A percentile compares a stretch with the other conserved stretches of the same genome.
Conservation (phyloP, 352 stramenopile genomes). For the Globisporangium megalacanthum region DNA sequence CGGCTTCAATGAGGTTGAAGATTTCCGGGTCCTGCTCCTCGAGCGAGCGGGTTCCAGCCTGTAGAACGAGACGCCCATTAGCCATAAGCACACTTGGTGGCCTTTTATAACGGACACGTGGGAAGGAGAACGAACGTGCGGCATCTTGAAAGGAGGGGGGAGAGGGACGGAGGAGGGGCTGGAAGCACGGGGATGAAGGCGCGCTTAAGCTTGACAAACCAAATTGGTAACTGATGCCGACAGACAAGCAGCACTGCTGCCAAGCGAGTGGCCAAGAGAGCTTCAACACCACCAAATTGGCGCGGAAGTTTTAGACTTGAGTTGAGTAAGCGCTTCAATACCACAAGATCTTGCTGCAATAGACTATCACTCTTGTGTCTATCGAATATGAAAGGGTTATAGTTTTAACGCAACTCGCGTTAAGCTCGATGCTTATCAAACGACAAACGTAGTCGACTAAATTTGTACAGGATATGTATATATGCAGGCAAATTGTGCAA, state of each 20-base stretch:
- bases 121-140: conserved; percentile 17
- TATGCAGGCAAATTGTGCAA: background rate
- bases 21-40: conserved; percentile 96
- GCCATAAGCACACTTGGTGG: no score
- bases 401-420: no score
- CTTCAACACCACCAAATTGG: background rate
- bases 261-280: background rate
- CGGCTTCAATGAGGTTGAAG: conserved; percentile 98
- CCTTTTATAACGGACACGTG: no score
- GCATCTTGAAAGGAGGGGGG: conserved; percentile 25
- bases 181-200: background rate
- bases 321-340: no score
- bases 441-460: no score
- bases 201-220: conserved; percentile 11
- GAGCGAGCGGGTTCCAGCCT: conserved; percentile 76
- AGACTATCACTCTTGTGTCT: no score
- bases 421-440: no score
- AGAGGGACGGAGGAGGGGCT: background rate
- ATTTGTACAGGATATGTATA: background rate
- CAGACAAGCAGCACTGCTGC: no score
- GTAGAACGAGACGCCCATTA: background rate
- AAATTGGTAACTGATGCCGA: conserved; percentile 13
- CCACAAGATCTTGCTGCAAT: no score
- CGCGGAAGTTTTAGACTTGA: no score
- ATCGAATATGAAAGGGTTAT: no score